phyloP scores from a whole-genome alignment of 208 protist genomes.

The Sergeia podlipaevii region DNA sequence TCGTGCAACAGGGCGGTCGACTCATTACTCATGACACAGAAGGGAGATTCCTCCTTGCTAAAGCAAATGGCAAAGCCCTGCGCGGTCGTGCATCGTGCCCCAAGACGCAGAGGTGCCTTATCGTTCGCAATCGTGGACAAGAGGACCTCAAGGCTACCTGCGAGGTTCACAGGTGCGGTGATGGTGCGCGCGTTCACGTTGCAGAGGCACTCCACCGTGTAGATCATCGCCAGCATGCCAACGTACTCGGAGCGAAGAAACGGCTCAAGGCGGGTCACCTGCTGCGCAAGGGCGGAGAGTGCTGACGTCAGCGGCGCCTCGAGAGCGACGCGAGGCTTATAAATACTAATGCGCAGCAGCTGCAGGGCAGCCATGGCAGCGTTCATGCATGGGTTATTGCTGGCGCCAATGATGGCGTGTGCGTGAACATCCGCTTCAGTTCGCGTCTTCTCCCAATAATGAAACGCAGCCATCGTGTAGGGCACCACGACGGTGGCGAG shows the following conservation, averaged over 20 bases:
- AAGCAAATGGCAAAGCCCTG: conserved; percentile 71
- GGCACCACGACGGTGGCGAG: conserved; percentile 52
- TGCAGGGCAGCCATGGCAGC: conserved; percentile 34
- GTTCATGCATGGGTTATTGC: conserved; percentile 46
- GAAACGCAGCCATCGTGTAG: conserved; percentile 51
- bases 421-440: not conserved
- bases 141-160: conserved; percentile 30
- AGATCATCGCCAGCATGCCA: conserved; percentile 71
- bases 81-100: conserved; percentile 36
- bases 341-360: conserved; percentile 62
- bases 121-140: conserved; percentile 49
- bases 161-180: conserved; percentile 35
- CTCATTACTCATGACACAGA: conserved; percentile 50
- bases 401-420: too few relatives aligned
- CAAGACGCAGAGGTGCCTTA: conserved; percentile 29
- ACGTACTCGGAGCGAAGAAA: conserved; percentile 46
- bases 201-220: conserved; percentile 57
- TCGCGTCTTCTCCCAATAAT: conserved; percentile 36
- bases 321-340: conserved; percentile 24
- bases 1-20: conserved; percentile 47
- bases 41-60: conserved; percentile 59
- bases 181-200: conserved; percentile 65
- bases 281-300: conserved; percentile 37
- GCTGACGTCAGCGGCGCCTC: conserved; percentile 20
- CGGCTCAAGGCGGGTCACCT: conserved; percentile 43